Conservation (phyloP, 768 basidiomycete genomes). For the Serendipita indica region DNA sequence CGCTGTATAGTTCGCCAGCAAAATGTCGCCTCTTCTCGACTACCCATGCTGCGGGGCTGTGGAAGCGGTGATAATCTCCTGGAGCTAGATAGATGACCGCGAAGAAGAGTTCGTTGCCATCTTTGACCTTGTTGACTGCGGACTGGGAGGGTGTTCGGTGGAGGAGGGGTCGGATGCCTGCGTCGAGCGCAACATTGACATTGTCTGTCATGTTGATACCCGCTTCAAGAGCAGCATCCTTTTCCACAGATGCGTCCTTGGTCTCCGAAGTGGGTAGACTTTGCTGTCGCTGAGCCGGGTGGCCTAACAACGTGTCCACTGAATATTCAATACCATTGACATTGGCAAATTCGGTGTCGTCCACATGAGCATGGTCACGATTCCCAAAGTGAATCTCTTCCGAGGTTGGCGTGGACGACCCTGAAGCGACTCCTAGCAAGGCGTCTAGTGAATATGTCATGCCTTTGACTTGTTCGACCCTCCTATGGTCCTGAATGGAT, state of each 20-base stretch:
- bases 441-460: constrained; percentile 94
- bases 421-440: constrained; percentile 59
- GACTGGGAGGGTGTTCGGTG: constrained; percentile 24
- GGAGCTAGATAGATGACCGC: constrained; percentile 95
- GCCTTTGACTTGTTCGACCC: constrained; percentile 94
- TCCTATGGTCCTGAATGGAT: constrained; percentile 50
- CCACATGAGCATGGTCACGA: constrained; percentile 45
- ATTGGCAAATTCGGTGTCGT: constrained; percentile 84
- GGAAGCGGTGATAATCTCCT: constrained; percentile 97
- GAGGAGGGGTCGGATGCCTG: constrained; percentile 22
- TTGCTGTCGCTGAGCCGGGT: neutral
- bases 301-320: constrained; percentile 75
- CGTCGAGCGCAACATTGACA: constrained; percentile 13
- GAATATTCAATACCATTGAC: constrained; percentile 96
- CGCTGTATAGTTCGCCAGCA: constrained; percentile 87
- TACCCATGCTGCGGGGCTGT: constrained; percentile 91
- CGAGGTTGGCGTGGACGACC: constrained; percentile 28
- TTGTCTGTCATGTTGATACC: constrained; percentile 7
- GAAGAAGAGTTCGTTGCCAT: constrained; percentile 80
- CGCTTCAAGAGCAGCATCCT: constrained; percentile 33
- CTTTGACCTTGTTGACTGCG: constrained; percentile 38
- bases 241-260: constrained; percentile 47
- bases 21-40: constrained; percentile 94
- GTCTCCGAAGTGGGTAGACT: constrained; percentile 42
- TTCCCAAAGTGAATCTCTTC: constrained; percentile 26